Percentiles rank a stretch among this genome's conserved stretches.
phyloP scores from a whole-genome alignment of 1,284 basidiomycete genomes.

The Cutaneotrichosporon cavernicola region DNA sequence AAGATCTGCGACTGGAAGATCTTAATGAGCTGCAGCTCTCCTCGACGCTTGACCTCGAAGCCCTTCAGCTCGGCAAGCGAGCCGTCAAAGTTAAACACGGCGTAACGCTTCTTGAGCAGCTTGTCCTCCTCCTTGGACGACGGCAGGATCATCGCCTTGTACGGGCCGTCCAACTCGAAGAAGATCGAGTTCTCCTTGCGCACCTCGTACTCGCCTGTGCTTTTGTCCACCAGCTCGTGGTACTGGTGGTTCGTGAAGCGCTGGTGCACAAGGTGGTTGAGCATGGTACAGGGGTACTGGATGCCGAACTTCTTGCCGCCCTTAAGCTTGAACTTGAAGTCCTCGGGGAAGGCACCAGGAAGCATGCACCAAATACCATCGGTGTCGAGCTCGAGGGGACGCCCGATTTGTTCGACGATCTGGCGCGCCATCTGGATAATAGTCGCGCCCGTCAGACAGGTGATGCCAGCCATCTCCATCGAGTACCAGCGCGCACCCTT shows the following conservation, averaged over 20 bases:
- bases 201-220: constrained; percentile 78
- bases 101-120: constrained; percentile 96
- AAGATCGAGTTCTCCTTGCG: constrained; percentile 99
- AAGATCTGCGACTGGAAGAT: constrained; percentile 99
- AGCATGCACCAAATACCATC: constrained; percentile 99
- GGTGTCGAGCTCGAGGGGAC: constrained; percentile 95
- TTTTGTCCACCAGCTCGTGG: constrained; percentile 78
- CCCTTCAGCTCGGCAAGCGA: constrained; percentile 96
- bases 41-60: constrained; percentile 97
- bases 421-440: constrained; percentile 99
- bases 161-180: constrained; percentile 98
- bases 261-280: constrained; percentile 95
- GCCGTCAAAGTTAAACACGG: constrained; percentile 99
- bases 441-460: constrained; percentile 95
- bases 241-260: constrained; percentile 98
- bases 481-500: constrained; percentile 99
- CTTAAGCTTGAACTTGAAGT: constrained; percentile 90
- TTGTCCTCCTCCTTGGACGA: constrained; percentile 99
- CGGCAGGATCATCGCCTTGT: constrained; percentile 98
- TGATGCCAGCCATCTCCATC: constrained; percentile 99
- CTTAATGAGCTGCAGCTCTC: constrained; percentile 98
- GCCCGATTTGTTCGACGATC: constrained; percentile 93
- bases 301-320: constrained; percentile 85
- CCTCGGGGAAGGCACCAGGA: constrained; percentile 94
- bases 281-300: constrained; percentile 99